A percentile compares a stretch with the other conserved stretches of the same genome.
Conservation (phyloP, 257 asterid genomes). For the Nicotiana paniculata region DNA sequence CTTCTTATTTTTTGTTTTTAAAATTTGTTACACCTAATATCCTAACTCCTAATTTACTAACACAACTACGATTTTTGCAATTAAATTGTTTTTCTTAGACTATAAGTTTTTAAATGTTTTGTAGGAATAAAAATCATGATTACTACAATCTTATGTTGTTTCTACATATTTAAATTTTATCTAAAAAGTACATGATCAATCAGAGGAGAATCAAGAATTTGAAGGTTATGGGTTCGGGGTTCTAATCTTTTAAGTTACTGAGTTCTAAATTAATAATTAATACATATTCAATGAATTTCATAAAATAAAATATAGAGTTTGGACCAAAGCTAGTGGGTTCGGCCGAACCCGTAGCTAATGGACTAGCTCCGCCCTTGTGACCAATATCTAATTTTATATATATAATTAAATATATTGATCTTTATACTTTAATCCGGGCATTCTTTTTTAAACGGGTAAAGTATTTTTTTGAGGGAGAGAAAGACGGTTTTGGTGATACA, state of each 20-base stretch:
- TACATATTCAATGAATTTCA: too few relatives aligned
- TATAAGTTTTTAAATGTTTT: not conserved
- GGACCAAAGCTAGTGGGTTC: too few relatives aligned
- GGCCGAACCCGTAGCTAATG: too few relatives aligned
- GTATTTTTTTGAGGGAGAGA: not conserved
- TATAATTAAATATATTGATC: not conserved
- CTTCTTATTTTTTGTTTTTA: not conserved
- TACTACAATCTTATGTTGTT: not conserved
- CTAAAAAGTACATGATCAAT: not conserved
- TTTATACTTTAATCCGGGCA: not conserved
- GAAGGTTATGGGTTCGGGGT: too few relatives aligned
- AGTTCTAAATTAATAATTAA: too few relatives aligned
- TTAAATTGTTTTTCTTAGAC: not conserved
- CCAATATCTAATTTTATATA: not conserved
- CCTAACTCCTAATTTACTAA: not conserved
- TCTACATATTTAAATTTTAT: not conserved
- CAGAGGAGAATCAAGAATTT: too few relatives aligned
- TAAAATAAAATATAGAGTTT: too few relatives aligned
- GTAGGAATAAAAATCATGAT: not conserved
- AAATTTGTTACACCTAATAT: too few relatives aligned
- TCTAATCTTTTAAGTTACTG: too few relatives aligned
- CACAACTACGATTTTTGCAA: not conserved
- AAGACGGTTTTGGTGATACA: not conserved
- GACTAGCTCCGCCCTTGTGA: too few relatives aligned
- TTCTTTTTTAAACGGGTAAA: not conserved